Base-by-base conservation (phyloP, 768 basidiomycete genomes). In the Tricholoma flavovirens region DNA sequence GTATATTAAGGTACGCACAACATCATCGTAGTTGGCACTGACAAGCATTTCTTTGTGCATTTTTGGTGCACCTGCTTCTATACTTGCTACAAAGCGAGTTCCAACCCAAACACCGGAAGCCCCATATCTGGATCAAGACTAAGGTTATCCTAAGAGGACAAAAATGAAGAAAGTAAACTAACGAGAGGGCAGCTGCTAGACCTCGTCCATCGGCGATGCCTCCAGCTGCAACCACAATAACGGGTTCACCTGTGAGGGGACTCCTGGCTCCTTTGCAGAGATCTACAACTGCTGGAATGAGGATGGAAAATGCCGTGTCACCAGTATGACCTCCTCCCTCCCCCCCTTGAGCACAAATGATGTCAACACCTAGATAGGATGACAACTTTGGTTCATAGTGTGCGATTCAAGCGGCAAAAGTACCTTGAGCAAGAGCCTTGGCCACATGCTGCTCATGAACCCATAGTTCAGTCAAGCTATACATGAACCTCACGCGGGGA, bases 281-380 rank as follows among this genome's bases (percentile, higher is more conserved):
- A 68, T 93, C 93, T 46, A 93, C 89, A 51, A 85, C 83, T 0
- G 87, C 83, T 8, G 91, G 92, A 51, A 93, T 87, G 29, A 94
- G 80, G 59, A 93, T 80, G 10, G 87, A 88, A 67, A 89, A 89
- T 1, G 88, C 79, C 10, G 80, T 89, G 53, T 90, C 87, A 38
- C 93, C 90, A 0, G 92, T 93, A 72, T 93, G 92, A 11, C 91
- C 92, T 24, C 92, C 91, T 17, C 90, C 92, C 70, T 93, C 91
- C 15, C 89, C 90, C 32, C 87, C 88, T 68, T 90, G 90, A 1
- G 89, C 91, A 65, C 92, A 91, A 48, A 95, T 92, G 58, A 94
- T 83, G 62, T 95, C 92, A 14, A 93, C 90, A n/a, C 91, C 90
- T 79, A 61, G 17, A 19, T 17, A 17, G 17, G 3, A 19, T 19